These are phyloP conservation scores for Aeschynomene evenia DNA, from an alignment of 306 rosid genomes.

Conservation along the genomic window DNA sequence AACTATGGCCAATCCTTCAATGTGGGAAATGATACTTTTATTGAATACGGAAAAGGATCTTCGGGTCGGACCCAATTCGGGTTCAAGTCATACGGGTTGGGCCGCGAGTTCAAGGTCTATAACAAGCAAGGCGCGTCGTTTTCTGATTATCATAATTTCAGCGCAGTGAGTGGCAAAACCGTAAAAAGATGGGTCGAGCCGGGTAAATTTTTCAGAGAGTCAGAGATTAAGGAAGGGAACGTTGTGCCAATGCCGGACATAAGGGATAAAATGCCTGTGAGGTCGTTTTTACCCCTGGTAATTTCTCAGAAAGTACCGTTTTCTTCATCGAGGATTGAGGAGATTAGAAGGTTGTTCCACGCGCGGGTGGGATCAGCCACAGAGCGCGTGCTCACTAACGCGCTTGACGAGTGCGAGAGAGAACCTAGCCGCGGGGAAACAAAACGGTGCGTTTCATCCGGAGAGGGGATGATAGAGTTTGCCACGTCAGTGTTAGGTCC, in stretches of 20 bases:
- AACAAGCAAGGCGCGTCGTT: slow-evolving; percentile 54
- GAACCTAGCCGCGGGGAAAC: slow-evolving; percentile 63
- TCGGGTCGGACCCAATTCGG: slow-evolving; percentile 45
- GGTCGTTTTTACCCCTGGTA: slow-evolving; percentile 69
- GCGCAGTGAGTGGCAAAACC: slow-evolving; percentile 32
- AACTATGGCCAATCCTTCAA: slow-evolving; percentile 83
- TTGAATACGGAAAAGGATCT: slow-evolving; percentile 66
- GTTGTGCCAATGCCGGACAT: slow-evolving; percentile 73
- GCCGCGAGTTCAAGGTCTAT: slow-evolving; percentile 63
- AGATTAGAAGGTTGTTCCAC: slow-evolving; percentile 45
- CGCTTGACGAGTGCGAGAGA: slow-evolving; percentile 67
- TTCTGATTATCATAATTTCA: slow-evolving; percentile 48
- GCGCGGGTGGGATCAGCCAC: slow-evolving; percentile 43
- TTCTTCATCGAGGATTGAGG: slow-evolving; percentile 26
- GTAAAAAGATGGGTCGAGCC: slow-evolving; percentile 55
- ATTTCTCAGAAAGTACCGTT: slow-evolving; percentile 64
- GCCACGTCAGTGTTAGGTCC: slow-evolving; percentile 52
- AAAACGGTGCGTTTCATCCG: slow-evolving; percentile 73
- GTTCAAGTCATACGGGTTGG: slow-evolving; percentile 62
- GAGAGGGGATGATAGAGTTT: slow-evolving; percentile 77
- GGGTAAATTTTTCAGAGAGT: slow-evolving; percentile 86
- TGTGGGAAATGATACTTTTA: slow-evolving; percentile 80
- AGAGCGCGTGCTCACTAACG: slow-evolving; percentile 44
- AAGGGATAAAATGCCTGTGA: slow-evolving; percentile 59
- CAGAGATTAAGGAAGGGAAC: slow-evolving; percentile 56